Evolutionary conservation across 768 basidiomycete genomes (phyloP).

Genomic region (Panaeolus cyanescens): DNA sequence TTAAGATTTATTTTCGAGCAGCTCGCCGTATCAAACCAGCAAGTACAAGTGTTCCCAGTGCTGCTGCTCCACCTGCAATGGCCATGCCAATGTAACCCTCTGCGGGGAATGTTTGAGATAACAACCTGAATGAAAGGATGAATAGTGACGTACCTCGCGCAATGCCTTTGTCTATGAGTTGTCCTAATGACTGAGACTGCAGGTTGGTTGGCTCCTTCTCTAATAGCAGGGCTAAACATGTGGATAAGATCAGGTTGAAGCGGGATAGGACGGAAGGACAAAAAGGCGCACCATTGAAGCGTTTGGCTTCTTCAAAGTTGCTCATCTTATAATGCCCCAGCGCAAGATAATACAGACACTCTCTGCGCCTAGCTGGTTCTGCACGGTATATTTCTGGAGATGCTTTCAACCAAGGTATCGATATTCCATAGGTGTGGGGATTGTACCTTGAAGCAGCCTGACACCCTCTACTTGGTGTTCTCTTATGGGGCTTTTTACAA

Average conservation of each 20-base stretch:
- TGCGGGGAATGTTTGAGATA: slow-evolving; percentile 28
- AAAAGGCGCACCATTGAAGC: slow-evolving; percentile 83
- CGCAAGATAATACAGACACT: slow-evolving; percentile 96
- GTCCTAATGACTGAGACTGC: slow-evolving; percentile 83
- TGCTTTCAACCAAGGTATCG: background rate
- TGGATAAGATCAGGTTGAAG: background rate
- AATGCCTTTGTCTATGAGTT: slow-evolving; percentile 86
- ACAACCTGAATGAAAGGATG: background rate
- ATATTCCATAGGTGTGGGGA: slow-evolving; percentile 7
- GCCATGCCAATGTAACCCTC: slow-evolving; percentile 99
- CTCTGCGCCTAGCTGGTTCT: slow-evolving; percentile 84
- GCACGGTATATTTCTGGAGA: slow-evolving; percentile 83
- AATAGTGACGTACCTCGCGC: slow-evolving; percentile 60
- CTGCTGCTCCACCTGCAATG: slow-evolving; percentile 87
- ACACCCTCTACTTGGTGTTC: slow-evolving; percentile 94
- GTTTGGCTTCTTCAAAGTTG: slow-evolving; percentile 89
- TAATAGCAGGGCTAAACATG: slow-evolving; percentile 68
- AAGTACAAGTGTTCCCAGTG: slow-evolving; percentile 74
- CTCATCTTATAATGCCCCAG: slow-evolving; percentile 97
- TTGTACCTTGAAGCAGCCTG: slow-evolving; percentile 81
- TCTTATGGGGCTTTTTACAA: slow-evolving; percentile 86
- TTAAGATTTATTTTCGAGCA: slow-evolving; percentile 45
- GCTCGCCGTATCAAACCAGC: slow-evolving; percentile 87
- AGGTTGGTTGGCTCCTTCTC: slow-evolving; percentile 93
- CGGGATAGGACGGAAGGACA: background rate